phyloP scores from a whole-genome alignment of 306 rosid genomes.

The Neltuma alba region DNA sequence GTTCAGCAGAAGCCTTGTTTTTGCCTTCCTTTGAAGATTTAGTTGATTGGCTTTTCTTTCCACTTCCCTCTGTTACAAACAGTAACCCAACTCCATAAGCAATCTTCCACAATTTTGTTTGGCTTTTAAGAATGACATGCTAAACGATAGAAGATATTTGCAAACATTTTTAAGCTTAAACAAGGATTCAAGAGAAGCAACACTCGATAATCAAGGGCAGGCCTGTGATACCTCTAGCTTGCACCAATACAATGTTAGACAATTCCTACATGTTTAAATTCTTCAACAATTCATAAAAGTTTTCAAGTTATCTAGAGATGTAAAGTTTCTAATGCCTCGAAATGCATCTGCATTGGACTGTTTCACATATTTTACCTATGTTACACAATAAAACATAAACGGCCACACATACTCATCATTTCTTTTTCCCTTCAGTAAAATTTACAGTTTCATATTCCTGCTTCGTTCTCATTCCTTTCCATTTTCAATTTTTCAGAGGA shows the following conservation, averaged over 20 bases:
- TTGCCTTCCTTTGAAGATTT: neutral
- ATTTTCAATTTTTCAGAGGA: slow-evolving; percentile 13
- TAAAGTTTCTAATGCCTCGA: neutral
- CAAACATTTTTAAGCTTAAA: neutral
- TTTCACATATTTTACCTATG: neutral
- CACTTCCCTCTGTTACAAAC: slow-evolving; percentile 56
- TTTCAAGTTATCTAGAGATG: neutral
- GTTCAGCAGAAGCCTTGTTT: neutral
- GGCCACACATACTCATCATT: neutral
- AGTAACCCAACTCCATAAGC: slow-evolving; percentile 21
- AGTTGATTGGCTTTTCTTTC: slow-evolving; percentile 53
- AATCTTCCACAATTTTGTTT: slow-evolving; percentile 17
- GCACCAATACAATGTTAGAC: neutral
- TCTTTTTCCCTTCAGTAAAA: neutral
- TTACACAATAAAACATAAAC: neutral
- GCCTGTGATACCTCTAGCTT: slow-evolving; percentile 1
- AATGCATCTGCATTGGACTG: neutral
- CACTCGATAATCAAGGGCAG: slow-evolving; percentile 2
- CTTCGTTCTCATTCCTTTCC: slow-evolving; percentile 12
- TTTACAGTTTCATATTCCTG: neutral
- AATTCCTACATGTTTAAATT: neutral
- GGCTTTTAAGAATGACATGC: neutral
- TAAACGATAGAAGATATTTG: slow-evolving; percentile 3
- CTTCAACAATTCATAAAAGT: neutral
- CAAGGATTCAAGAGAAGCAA: slow-evolving; percentile 3